Conservation (phyloP, 495 filamentous ascomycete genomes). For the Extremus antarcticus region DNA sequence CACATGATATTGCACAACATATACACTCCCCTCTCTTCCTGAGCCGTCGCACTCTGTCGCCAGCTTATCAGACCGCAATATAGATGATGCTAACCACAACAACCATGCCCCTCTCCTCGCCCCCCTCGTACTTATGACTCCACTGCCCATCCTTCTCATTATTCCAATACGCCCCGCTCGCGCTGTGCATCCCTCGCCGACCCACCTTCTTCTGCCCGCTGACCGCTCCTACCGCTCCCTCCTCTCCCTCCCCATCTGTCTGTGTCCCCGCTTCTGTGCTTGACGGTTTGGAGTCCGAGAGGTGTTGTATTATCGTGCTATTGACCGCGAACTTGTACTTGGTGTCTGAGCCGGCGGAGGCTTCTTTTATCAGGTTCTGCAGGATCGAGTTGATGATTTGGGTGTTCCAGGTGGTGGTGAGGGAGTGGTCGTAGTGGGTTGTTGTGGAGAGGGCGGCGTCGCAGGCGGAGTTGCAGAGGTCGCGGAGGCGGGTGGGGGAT, state of each 20-base stretch:
- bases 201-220: slow-evolving; percentile 46
- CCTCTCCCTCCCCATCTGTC: slow-evolving; percentile 26
- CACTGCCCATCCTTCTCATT: slow-evolving; percentile 96
- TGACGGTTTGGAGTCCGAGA: slow-evolving; percentile 35
- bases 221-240: slow-evolving; percentile 26
- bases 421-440: slow-evolving; percentile 69
- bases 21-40: neutral
- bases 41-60: neutral
- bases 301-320: slow-evolving; percentile 95
- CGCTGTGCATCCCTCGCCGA: slow-evolving; percentile 89
- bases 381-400: slow-evolving; percentile 86
- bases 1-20: neutral
- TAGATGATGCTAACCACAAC: slow-evolving; percentile 87
- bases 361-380: slow-evolving; percentile 71
- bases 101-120: slow-evolving; percentile 75
- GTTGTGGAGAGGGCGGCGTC: slow-evolving; percentile 57
- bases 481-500: slow-evolving; percentile 59
- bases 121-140: slow-evolving; percentile 88
- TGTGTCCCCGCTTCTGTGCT: slow-evolving; percentile 5
- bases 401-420: slow-evolving; percentile 76
- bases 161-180: slow-evolving; percentile 93
- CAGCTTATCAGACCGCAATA: slow-evolving; percentile 43
- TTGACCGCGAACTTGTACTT: slow-evolving; percentile 85
- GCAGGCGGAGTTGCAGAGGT: slow-evolving; percentile 70
- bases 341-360: slow-evolving; percentile 21